phyloP scores from a whole-genome alignment of 2,329 filamentous ascomycete species.

The Fusarium nodosum region DNA sequence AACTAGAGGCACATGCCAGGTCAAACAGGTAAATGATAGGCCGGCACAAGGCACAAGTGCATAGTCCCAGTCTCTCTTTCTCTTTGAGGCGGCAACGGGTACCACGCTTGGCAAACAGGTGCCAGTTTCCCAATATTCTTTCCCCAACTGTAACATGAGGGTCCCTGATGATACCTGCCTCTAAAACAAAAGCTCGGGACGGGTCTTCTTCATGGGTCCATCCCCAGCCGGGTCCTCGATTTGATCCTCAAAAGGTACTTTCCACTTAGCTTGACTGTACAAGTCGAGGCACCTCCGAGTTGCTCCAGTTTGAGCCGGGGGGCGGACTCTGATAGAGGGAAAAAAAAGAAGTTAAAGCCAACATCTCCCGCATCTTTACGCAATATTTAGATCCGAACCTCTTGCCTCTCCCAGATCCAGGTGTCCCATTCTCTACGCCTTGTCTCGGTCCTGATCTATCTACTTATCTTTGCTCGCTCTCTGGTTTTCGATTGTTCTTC shows the following conservation, averaged over 20 bases:
- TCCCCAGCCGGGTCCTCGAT: conserved; percentile 31
- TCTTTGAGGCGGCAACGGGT: conserved; percentile 33
- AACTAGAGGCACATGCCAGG: conserved; percentile 22
- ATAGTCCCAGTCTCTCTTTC: neutral
- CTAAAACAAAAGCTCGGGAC: conserved; percentile 34
- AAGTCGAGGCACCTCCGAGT: conserved; percentile 12
- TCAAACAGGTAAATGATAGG: conserved; percentile 30
- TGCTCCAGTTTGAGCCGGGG: conserved; percentile 30
- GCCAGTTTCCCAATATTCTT: conserved; percentile 31
- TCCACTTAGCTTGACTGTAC: conserved; percentile 4
- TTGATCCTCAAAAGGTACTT: conserved; percentile 17
- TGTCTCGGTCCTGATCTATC: neutral
- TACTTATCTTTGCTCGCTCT: neutral
- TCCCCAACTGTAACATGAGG: conserved; percentile 13
- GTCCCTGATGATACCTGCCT: conserved; percentile 25
- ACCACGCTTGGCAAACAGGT: conserved; percentile 30
- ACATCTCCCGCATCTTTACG: conserved; percentile 26
- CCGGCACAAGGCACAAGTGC: conserved; percentile 3
- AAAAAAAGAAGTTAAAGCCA: conserved; percentile 38
- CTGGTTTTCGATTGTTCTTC: conserved; percentile 5
- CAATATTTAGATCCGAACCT: conserved; percentile 1
- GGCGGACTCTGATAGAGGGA: conserved; percentile 10
- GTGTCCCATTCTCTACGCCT: conserved; percentile 4
- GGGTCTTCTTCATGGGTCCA: conserved; percentile 18
- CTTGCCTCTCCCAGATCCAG: conserved; percentile 5